phyloP scores from a whole-genome alignment of 2,329 filamentous ascomycete species.

The Monosporascus sp. region DNA sequence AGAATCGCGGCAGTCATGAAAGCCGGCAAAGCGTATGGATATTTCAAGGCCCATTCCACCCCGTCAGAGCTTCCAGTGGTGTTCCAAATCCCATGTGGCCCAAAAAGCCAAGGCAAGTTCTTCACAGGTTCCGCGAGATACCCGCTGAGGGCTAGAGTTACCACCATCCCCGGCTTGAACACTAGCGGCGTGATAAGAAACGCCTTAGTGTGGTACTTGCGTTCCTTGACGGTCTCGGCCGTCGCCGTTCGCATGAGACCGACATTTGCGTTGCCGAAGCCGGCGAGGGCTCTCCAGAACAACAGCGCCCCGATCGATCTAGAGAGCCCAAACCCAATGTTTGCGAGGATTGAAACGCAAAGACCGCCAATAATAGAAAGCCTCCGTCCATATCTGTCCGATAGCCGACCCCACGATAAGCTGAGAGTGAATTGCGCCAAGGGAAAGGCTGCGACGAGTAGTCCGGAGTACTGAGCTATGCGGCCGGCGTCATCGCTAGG shows the following conservation, averaged over 20 bases:
- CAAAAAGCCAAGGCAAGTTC: conserved; percentile 33
- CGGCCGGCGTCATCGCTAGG: conserved; percentile 37
- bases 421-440: conserved; percentile 65
- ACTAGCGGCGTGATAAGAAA: conserved; percentile 52
- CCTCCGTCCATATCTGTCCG: conserved; percentile 53
- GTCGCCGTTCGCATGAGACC: conserved; percentile 73
- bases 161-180: conserved; percentile 48
- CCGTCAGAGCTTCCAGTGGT: conserved; percentile 22
- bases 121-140: conserved; percentile 37
- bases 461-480: conserved; percentile 62
- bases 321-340: conserved; percentile 65
- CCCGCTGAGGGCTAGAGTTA: conserved; percentile 37
- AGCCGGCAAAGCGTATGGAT: conserved; percentile 38
- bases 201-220: conserved; percentile 49
- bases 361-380: conserved; percentile 61
- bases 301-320: conserved; percentile 52
- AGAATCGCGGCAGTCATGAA: conserved; percentile 33
- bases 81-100: conserved; percentile 29
- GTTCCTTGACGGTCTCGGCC: conserved; percentile 64
- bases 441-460: conserved; percentile 63
- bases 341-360: conserved; percentile 55
- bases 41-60: conserved; percentile 33
- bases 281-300: conserved; percentile 55
- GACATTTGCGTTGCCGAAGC: conserved; percentile 65
- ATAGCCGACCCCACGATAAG: conserved; percentile 62